phyloP scores from a whole-genome alignment of 2,329 filamentous ascomycete genomes.

The Zymoseptoria tritici region DNA sequence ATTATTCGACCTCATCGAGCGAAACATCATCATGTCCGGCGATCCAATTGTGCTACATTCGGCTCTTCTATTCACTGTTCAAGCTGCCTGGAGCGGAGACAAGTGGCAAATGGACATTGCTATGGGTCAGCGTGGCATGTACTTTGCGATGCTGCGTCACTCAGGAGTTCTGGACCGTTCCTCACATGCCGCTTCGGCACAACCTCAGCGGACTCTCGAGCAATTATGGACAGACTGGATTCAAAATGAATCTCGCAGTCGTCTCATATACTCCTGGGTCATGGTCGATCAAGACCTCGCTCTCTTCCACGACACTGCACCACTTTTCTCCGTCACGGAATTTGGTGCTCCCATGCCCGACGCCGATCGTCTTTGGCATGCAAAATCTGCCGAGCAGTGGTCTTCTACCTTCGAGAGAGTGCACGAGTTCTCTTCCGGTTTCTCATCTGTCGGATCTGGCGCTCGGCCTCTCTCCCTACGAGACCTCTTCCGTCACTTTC shows the following conservation, averaged over 20 bases:
- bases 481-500: conserved; percentile 60
- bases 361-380: conserved; percentile 56
- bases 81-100: conserved; percentile 66
- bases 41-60: conserved; percentile 59
- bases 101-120: conserved; percentile 73
- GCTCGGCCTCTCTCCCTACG: conserved; percentile 52
- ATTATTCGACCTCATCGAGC: conserved; percentile 64
- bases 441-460: conserved; percentile 47
- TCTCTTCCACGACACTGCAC: conserved; percentile 56
- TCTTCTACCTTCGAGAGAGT: conserved; percentile 51
- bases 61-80: conserved; percentile 59
- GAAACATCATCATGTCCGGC: conserved; percentile 60
- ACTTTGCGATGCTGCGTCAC: conserved; percentile 64
- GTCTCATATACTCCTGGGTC: conserved; percentile 67
- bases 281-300: conserved; percentile 67
- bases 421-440: conserved; percentile 48
- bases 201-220: conserved; percentile 44
- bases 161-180: conserved; percentile 55
- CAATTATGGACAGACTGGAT: conserved; percentile 58
- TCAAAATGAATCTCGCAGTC: conserved; percentile 55
- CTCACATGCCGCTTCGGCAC: conserved; percentile 38
- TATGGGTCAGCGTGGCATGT: conserved; percentile 67
- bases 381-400: conserved; percentile 54
- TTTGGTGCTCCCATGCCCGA: conserved; percentile 58
- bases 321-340: conserved; percentile 58